Evolutionary conservation across 345 rosid genomes (phyloP), one percentile per base, ranked within the genome.

Genomic region (Leavenworthia alabamica): DNA sequence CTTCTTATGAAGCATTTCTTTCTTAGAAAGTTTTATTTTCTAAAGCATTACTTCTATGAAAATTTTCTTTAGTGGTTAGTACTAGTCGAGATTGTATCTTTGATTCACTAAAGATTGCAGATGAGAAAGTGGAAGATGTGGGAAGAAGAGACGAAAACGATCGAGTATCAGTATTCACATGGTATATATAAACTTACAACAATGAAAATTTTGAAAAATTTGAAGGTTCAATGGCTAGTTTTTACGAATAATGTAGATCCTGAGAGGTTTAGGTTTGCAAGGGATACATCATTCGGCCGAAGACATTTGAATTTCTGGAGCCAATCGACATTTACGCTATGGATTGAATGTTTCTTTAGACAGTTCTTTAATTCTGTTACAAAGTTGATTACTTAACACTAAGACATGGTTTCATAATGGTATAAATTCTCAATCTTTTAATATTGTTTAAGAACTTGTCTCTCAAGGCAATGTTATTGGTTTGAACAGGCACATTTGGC

Each of bases 241-340:
- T 20, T 23, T 22, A n/a, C n/a, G n/a, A 7, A 44, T 56, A 11
- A 51, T 26, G 54, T 75, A 93, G 99, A 93, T 74, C 97, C 99
- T 0, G 94, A 87, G 62, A 83, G 99, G 73, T 93, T 93, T 66
- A 79, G 97, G 44, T 87, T 93, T 74, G 86, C 99, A 10, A 87
- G 96, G 42, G 99, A 93, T 56, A 93, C 99, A 60, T 90, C 99
- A 2, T 93, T 93, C 11, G 99, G 99, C 5, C 73, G 87, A 49
- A 82, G 99, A 54, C 99, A 93, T 58, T 1, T 90, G 63, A 78
- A 67, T 20, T 48, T 81, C 47, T 86, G 99, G 97, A 84, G 92
- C 54, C 71, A 72, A 44, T 70, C 64, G 10, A 68, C 89, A 0
- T 6, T 81, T 35, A 75, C 83, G 11, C 47, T 87, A 16, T 89